Evolutionary conservation across 2,329 filamentous ascomycete species (phyloP), one percentile per base, ranked within the genome.

Genomic region (Botrytis fabae): DNA sequence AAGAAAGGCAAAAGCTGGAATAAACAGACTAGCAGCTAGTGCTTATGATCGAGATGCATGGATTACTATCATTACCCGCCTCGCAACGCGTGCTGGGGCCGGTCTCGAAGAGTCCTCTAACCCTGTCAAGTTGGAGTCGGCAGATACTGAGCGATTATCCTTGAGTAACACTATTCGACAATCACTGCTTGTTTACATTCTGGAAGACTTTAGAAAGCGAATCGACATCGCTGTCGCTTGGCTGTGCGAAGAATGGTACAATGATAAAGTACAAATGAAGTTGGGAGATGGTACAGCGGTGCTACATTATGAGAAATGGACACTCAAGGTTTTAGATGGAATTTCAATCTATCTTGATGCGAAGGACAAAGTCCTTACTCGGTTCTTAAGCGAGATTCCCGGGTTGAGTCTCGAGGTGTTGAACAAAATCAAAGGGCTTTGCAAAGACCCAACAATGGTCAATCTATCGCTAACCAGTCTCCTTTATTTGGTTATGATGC

Each of bases 161-260:
- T 87, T 94, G 40, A 87, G 87, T 77, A 88, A 92, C 79, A 87
- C 87, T 9, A 94, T 98, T 76, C 90, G 96, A 70, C 92, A 97
- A 77, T 87, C 90, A 12, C 85, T 99, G 2, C 96, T 94, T 82
- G 87, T 89, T 71, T 98, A 97, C 81, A 88, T 98, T 65, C 88
- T 98, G 75, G 94, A 97, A 76, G 95, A 98, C 80, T 99, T 97
- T 83, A 90, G 95, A 71, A 91, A 88, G 75, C 91, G 96, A 61
- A 95, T 98, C 75, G 95, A 97, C 77, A 89, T 96, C 35, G 95
- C 94, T 1, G 94, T 98, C 69, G 91, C 92, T 12, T 99, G 96
- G 96, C 86, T 99, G 25, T 97, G 92, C 78, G 96, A 99, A 82
- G 96, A 99, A 83, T 99, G 96, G 95, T 98, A 97, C 82, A 97